phyloP scores from a whole-genome alignment of 2,329 filamentous ascomycete genomes.

The Penicillium sp. region DNA sequence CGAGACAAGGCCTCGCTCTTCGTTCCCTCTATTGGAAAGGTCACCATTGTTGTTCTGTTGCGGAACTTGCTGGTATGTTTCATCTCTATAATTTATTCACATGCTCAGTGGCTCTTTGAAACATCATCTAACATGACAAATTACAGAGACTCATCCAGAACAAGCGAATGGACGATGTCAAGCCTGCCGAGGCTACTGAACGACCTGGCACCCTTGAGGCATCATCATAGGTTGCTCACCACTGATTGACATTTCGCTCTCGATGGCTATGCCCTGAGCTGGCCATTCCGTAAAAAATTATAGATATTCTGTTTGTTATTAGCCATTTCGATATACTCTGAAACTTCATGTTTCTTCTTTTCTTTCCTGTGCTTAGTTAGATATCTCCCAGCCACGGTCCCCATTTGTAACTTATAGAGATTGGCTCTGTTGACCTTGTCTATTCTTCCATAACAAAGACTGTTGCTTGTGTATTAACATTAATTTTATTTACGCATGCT shows the following conservation, averaged over 20 bases:
- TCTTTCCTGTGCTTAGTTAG: constrained; percentile 5
- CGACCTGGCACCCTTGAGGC: constrained; percentile 43
- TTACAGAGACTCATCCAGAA: constrained; percentile 45
- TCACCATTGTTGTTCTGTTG: constrained; percentile 88
- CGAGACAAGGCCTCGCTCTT: constrained; percentile 97
- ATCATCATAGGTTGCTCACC: constrained; percentile 16
- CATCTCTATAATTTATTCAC: neutral
- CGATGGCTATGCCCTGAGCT: constrained; percentile 5
- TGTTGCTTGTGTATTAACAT: neutral
- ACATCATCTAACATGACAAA: constrained; percentile 15
- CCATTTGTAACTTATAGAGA: neutral
- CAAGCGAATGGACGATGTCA: constrained; percentile 39
- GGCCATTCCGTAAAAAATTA: constrained; percentile 10
- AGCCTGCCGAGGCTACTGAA: constrained; percentile 42
- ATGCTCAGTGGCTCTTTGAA: neutral
- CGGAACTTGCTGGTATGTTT: constrained; percentile 78
- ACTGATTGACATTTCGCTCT: neutral
- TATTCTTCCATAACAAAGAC: neutral
- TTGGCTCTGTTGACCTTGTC: neutral
- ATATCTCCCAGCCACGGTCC: neutral
- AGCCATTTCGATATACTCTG: constrained; percentile 19
- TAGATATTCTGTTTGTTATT: constrained; percentile 24
- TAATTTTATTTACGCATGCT: neutral
- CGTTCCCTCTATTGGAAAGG: constrained; percentile 94
- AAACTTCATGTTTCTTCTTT: neutral